Evolutionary conservation across 202 grass and related monocot genomes (phyloP).

Genomic region (Sporobolus alterniflorus): DNA sequence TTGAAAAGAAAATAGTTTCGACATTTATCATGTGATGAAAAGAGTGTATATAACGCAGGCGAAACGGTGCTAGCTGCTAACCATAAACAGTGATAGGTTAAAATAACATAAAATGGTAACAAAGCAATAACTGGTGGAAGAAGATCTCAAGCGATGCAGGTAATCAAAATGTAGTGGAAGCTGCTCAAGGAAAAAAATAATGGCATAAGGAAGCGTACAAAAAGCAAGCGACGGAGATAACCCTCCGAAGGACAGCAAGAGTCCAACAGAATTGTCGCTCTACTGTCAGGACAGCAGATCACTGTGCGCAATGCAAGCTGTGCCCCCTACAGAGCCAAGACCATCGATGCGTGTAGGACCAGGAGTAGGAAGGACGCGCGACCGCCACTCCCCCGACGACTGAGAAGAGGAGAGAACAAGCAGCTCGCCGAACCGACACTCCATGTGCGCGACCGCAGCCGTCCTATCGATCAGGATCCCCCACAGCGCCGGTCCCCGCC

Average conservation of each 20-base stretch:
- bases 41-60: too few relatives aligned
- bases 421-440: conserved; percentile 8
- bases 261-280: conserved; percentile 2
- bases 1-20: background rate
- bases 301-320: conserved; percentile 9
- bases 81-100: background rate
- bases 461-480: conserved; percentile 46
- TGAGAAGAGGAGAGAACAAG: background rate
- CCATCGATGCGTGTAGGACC: background rate
- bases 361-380: background rate
- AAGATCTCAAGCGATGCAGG: background rate
- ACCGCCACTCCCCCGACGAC: background rate
- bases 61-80: background rate
- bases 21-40: too few relatives aligned
- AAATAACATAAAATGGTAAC: background rate
- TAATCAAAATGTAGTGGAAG: background rate
- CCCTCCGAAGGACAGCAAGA: background rate
- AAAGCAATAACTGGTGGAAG: background rate
- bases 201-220: background rate
- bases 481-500: conserved; percentile 30
- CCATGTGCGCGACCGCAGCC: conserved; percentile 50
- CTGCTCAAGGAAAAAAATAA: background rate
- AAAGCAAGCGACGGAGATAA: background rate
- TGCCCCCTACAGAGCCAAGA: background rate
- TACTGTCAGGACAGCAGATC: conserved; percentile 9